These are phyloP conservation scores for Gaertneriomyces semiglobifer DNA, from an alignment of 192 early-diverging fungal genomes.

Conservation along the genomic window DNA sequence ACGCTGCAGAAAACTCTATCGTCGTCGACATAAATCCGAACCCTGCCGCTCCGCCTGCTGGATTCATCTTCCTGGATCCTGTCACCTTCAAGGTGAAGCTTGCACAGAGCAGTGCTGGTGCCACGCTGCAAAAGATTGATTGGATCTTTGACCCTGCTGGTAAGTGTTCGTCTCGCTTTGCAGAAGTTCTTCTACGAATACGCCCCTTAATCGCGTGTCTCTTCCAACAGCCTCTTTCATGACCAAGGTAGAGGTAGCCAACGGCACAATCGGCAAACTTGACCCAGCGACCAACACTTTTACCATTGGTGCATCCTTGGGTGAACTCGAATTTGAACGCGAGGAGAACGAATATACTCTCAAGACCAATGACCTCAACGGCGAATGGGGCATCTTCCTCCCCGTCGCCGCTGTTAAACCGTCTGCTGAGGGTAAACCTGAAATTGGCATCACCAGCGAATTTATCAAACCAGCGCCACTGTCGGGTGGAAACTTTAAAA, in stretches of 20 bases:
- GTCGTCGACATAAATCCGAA: neutral
- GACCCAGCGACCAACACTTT: neutral
- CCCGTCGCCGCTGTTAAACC: neutral
- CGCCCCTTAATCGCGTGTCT: neutral
- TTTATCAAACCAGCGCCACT: neutral
- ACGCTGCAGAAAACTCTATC: neutral
- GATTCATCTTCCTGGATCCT: slow-evolving; percentile 1
- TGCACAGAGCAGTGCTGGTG: neutral
- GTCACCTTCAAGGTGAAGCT: neutral
- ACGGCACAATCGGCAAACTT: neutral
- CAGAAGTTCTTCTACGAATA: neutral
- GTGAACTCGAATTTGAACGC: neutral
- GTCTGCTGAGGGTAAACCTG: neutral
- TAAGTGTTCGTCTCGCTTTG: neutral
- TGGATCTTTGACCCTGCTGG: neutral
- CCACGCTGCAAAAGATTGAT: neutral
- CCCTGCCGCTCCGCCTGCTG: neutral
- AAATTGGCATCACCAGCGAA: neutral
- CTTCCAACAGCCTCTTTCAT: neutral
- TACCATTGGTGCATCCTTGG: neutral
- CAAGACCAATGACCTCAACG: neutral
- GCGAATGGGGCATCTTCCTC: neutral
- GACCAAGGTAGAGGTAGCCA: neutral
- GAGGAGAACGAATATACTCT: neutral
- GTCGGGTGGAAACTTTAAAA: neutral